phyloP scores from a whole-genome alignment of 129 eudicot species.

The Rutidosis leptorrhynchoides region DNA sequence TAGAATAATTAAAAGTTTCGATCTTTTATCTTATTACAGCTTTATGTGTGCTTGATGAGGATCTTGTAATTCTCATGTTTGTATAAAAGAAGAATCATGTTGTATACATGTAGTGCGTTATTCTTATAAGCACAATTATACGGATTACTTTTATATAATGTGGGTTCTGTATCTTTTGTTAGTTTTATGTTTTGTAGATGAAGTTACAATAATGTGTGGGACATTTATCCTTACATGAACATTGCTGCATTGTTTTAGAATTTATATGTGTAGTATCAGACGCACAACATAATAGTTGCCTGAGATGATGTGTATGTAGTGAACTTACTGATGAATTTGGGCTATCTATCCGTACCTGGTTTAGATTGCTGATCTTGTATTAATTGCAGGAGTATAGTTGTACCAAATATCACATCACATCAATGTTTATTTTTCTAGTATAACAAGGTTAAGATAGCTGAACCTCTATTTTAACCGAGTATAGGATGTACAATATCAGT shows the following conservation, averaged over 20 bases:
- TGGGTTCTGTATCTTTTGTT: neutral
- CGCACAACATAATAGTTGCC: neutral
- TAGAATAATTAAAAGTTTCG: slow-evolving; percentile 1
- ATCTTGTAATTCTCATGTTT: neutral
- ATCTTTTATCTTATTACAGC: slow-evolving; percentile 9
- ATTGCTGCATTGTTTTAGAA: neutral
- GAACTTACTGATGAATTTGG: neutral
- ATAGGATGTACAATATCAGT: too few relatives aligned
- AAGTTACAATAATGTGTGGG: neutral
- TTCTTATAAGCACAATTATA: slow-evolving; percentile 13
- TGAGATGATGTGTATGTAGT: neutral
- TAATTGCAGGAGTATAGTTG: too few relatives aligned
- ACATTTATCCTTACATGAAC: neutral
- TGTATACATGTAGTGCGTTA: slow-evolving; percentile 19
- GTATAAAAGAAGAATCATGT: slow-evolving; percentile 26
- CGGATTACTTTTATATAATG: neutral
- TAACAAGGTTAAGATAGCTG: too few relatives aligned
- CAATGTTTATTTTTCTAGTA: too few relatives aligned
- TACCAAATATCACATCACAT: too few relatives aligned
- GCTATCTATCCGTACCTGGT: too few relatives aligned
- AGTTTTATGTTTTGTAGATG: neutral
- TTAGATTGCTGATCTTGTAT: too few relatives aligned
- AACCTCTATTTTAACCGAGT: too few relatives aligned
- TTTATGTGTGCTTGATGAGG: neutral
- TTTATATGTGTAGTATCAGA: too few relatives aligned